phyloP scores from a whole-genome alignment of 163 green algal genomes.

The Chlamydomonas reinhardtii region DNA sequence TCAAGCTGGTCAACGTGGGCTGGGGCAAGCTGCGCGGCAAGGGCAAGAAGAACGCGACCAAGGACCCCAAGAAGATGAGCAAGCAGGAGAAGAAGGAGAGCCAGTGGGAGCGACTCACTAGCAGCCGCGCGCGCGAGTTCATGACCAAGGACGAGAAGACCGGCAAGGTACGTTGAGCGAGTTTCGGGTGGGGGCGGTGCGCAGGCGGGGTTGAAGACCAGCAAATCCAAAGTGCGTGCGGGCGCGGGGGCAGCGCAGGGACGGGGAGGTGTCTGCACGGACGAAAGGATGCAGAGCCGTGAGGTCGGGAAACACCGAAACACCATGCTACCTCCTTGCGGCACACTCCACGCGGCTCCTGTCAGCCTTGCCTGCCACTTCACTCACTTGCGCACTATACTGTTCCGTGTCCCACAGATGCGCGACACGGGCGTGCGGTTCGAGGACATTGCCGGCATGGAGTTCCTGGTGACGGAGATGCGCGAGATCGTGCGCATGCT shows the following conservation, averaged over 20 bases:
- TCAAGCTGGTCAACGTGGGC: conserved; percentile 14
- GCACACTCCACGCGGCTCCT: no score
- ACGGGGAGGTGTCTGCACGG: no score
- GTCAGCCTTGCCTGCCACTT: no score
- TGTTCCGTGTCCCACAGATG: conserved; percentile 46
- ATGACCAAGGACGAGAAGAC: conserved; percentile 67
- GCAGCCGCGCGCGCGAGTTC: conserved; percentile 58
- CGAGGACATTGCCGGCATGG: conserved; percentile 70
- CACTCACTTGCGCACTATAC: no score
- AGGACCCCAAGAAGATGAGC: conserved; percentile 54
- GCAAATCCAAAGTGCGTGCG: no score
- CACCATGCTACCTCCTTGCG: no score
- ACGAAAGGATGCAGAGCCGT: no score
- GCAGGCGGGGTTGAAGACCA: no score
- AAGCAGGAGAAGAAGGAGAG: conserved; percentile 69
- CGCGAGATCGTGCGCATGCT: conserved; percentile 76
- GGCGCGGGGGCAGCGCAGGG: no score
- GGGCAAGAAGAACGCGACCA: conserved; percentile 42
- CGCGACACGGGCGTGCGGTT: conserved; percentile 74
- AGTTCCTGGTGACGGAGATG: conserved; percentile 73
- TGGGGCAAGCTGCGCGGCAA: conserved; percentile 40
- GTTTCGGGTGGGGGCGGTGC: neutral
- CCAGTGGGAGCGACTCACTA: conserved; percentile 70
- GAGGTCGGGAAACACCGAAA: no score
- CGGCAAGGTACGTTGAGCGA: conserved; percentile 51